phyloP scores from a whole-genome alignment of 768 basidiomycete genomes.

The Pulveroboletus sp. region DNA sequence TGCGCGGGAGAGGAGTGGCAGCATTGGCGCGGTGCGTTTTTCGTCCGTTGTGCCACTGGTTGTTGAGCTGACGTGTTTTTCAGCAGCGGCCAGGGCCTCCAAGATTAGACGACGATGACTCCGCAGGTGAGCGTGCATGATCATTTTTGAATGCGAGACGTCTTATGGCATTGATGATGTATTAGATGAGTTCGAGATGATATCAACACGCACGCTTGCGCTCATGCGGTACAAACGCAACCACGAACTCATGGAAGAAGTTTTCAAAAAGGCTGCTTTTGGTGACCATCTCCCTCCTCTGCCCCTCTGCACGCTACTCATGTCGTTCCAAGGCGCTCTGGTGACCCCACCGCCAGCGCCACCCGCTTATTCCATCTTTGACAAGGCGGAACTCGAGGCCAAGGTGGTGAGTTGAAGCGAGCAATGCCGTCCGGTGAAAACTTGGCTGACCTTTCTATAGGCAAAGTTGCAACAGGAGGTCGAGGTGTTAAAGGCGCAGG shows the following conservation, averaged over 20 bases:
- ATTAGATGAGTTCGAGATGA: constrained; percentile 64
- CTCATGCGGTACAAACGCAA: constrained; percentile 73
- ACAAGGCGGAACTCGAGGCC: constrained; percentile 52
- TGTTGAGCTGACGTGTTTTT: background rate
- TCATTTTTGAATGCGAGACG: background rate
- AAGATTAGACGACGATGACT: constrained; percentile 57
- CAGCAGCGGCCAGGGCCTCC: constrained; percentile 33
- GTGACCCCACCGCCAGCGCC: constrained; percentile 36
- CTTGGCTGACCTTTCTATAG: constrained; percentile 31
- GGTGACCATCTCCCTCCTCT: constrained; percentile 28
- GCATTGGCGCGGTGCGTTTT: constrained; percentile 38
- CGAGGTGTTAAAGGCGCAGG: constrained; percentile 48
- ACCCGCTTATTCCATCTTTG: constrained; percentile 62
- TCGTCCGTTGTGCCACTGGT: background rate
- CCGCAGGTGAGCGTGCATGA: constrained; percentile 45
- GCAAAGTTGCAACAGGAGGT: constrained; percentile 59
- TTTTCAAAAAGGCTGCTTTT: constrained; percentile 72
- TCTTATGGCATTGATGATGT: background rate
- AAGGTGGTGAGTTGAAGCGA: constrained; percentile 45
- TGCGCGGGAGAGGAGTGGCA: constrained; percentile 43
- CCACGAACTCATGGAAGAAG: constrained; percentile 82
- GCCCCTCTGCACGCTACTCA: background rate
- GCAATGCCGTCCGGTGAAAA: background rate
- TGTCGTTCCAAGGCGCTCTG: constrained; percentile 40
- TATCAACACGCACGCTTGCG: constrained; percentile 72